A percentile compares a stretch with the other conserved stretches of the same genome.
phyloP scores from a whole-genome alignment of 2,329 filamentous ascomycete genomes.

The Chrysoporthe austroafricana region DNA sequence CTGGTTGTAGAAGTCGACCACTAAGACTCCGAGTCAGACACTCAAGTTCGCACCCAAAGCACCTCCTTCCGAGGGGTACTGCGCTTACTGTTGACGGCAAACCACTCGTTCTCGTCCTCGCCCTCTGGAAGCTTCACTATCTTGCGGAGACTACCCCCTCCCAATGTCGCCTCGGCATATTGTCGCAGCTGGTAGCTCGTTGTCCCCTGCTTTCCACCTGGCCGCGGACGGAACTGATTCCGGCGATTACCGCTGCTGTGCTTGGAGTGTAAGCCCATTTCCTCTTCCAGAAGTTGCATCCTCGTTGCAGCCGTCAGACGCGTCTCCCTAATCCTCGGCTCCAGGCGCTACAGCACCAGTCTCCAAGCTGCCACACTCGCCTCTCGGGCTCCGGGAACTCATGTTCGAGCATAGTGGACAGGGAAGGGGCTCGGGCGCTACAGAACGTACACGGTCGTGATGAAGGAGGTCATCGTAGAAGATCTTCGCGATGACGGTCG shows the following conservation, averaged over 20 bases:
- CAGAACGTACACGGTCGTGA: constrained; percentile 78
- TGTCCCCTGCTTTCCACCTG: constrained; percentile 80
- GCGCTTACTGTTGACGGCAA: constrained; percentile 88
- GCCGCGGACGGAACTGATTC: constrained; percentile 89
- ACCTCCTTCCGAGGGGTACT: background rate
- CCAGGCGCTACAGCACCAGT: background rate
- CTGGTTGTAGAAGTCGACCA: constrained; percentile 99
- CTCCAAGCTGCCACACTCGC: background rate
- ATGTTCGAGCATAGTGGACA: constrained; percentile 38
- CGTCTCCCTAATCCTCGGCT: background rate
- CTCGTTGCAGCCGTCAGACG: background rate
- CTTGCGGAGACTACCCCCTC: constrained; percentile 92
- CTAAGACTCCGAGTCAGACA: constrained; percentile 48
- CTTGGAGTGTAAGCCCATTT: constrained; percentile 7
- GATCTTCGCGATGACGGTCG: background rate
- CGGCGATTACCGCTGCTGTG: constrained; percentile 81
- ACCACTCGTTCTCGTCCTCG: constrained; percentile 96
- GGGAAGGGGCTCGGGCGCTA: constrained; percentile 38
- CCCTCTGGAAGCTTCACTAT: constrained; percentile 96
- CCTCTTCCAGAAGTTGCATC: background rate
- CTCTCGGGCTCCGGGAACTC: background rate
- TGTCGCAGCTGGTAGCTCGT: constrained; percentile 91
- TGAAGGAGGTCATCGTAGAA: constrained; percentile 72
- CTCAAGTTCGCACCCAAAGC: background rate
- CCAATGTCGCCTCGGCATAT: constrained; percentile 96